Evolutionary conservation across 1,284 basidiomycete genomes (phyloP), one percentile per base, ranked within the genome.

Genomic region (Wolfiporia cocos): DNA sequence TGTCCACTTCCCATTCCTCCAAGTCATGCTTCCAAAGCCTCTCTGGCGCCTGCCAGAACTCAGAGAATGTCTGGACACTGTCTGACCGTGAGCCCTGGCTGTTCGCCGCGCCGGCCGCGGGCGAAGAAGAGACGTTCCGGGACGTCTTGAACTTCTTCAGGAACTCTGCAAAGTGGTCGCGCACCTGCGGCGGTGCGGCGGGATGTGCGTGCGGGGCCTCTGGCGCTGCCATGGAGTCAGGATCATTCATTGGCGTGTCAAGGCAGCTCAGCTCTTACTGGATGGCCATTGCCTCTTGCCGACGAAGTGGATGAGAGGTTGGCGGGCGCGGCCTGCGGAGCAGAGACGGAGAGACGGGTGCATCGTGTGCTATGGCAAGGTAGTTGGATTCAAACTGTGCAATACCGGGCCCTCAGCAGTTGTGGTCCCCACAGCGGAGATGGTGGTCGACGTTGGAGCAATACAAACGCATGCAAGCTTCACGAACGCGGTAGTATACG

Each of bases 41-140:
- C 34, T 70, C 57, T 1, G 91, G 91, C 10, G 85, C 86, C 51
- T 92, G 76, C 85, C 86, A 90, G 63, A 85, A 90, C 53, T 91
- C 72, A 29, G 67, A 64, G 65, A 71, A 81, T 47, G 74, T 66
- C 30, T 59, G 52, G 28, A 62, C 57, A 56, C 67, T 32, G 19
- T 37, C 20, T 30, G 29, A 14, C 21, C 24, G 39, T 28, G 32
- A 50, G 38, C 49, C 48, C 44, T 30, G 60, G 51, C 41, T 53
- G 40, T 46, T 57, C 46, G 49, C 52, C 51, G 59, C 48, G 5
- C 57, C 57, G 14, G 49, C 34, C 15, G 44, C 23, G 35, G 39
- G 36, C 20, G 44, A 39, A 10, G 37, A 24, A 21, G 41, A 31
- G 2, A 43, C 18, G n/a, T n/a, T n/a, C 1, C 43, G 39, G n/a